Percentiles rank a stretch among this genome's conserved stretches.
Evolutionary conservation across 192 early-diverging fungal species (phyloP).

Genomic region (Geosiphon pyriformis): DNA sequence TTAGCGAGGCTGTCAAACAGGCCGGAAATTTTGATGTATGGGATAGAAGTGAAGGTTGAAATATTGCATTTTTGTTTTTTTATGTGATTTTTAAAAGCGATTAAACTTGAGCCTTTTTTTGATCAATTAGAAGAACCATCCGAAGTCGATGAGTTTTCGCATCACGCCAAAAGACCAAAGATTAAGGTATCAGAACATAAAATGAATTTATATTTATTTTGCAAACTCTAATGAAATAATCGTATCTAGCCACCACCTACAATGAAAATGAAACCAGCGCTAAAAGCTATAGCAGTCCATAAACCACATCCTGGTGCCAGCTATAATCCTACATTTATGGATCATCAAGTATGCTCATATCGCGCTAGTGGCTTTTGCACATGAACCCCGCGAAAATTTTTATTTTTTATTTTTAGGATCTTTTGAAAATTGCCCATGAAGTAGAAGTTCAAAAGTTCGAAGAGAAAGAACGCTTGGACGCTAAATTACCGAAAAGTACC

Average conservation of each 20-base stretch:
- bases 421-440: slow-evolving; percentile 53
- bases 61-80: background rate
- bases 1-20: slow-evolving; percentile 32
- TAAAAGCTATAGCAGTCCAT: slow-evolving; percentile 57
- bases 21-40: slow-evolving; percentile 58
- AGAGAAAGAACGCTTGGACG: slow-evolving; percentile 31
- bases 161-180: slow-evolving; percentile 35
- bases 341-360: slow-evolving; percentile 57
- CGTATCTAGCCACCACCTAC: slow-evolving; percentile 38
- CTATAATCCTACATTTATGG: slow-evolving; percentile 79
- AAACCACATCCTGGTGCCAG: slow-evolving; percentile 81
- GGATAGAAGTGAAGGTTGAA: slow-evolving; percentile 29
- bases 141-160: slow-evolving; percentile 39
- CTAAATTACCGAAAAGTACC: slow-evolving; percentile 42
- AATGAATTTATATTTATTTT: slow-evolving; percentile 19
- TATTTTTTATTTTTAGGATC: slow-evolving; percentile 30
- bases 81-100: background rate
- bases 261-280: slow-evolving; percentile 41
- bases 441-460: slow-evolving; percentile 47
- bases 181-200: slow-evolving; percentile 31
- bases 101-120: slow-evolving; percentile 4
- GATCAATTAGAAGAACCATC: slow-evolving; percentile 7
- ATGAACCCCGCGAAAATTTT: too few species aligned
- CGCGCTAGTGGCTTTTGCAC: too few species aligned
- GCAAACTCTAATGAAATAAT: slow-evolving; percentile 31